These are phyloP conservation scores for Blastobotrys capitulatus DNA, from an alignment of 1,139 yeast species.

Conservation along the genomic window DNA sequence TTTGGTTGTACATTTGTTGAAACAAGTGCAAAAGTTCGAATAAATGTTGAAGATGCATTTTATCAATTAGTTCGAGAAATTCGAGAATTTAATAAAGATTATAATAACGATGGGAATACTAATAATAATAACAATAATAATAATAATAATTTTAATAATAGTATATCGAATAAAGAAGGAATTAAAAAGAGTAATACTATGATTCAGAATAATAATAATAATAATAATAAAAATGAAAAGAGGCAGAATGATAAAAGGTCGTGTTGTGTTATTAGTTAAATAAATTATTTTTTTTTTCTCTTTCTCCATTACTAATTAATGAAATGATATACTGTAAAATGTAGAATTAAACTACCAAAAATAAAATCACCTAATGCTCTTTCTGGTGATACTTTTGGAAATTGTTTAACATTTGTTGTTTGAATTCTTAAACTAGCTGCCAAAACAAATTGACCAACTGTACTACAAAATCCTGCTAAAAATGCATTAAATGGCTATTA, in stretches of 20 bases:
- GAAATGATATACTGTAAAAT: slow-evolving; percentile 85
- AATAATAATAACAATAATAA: background rate
- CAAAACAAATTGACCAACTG: slow-evolving; percentile 94
- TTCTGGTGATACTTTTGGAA: slow-evolving; percentile 59
- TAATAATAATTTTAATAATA: background rate
- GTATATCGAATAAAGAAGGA: background rate
- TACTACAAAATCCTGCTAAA: slow-evolving; percentile 83
- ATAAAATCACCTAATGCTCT: slow-evolving; percentile 85
- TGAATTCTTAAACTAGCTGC: slow-evolving; percentile 67
- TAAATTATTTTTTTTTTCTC: background rate
- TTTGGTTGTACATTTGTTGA: slow-evolving; percentile 79
- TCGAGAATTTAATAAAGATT: slow-evolving; percentile 36
- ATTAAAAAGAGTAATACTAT: background rate
- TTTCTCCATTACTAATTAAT: slow-evolving; percentile 51
- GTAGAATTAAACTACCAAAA: slow-evolving; percentile 81
- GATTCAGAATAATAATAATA: background rate
- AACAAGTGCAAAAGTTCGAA: slow-evolving; percentile 88
- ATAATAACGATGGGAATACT: background rate
- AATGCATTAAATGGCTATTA: slow-evolving; percentile 89
- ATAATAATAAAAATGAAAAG: background rate
- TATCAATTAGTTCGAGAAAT: slow-evolving; percentile 66
- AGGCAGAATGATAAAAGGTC: background rate
- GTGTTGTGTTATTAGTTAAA: slow-evolving; percentile 1
- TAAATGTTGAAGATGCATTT: slow-evolving; percentile 92
- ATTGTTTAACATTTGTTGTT: slow-evolving; percentile 40